Base-by-base conservation (phyloP, 306 rosid species). In the Casuarina glauca region DNA sequence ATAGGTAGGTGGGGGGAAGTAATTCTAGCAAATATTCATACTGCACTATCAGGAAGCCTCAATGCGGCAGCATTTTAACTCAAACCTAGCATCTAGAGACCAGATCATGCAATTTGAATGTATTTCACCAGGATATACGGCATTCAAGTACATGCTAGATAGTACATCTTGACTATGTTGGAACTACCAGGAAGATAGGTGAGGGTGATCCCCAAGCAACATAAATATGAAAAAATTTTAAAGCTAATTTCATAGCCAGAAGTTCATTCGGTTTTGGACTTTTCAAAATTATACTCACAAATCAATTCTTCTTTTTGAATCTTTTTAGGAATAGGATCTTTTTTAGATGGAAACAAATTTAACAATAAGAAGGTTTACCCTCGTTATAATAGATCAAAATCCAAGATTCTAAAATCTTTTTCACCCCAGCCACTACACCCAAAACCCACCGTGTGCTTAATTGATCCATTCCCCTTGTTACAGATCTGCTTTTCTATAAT, bases 401-500 rank as follows among this genome's bases (percentile, higher is more conserved):
- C 64, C 38, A 54, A 69, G 74, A 64, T 66, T 44, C 73, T 62
- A 54, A 26, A 16, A 61, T 9, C 41, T 50, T 73, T 74, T 64
- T 45, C 17, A 26, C 1, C 32, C 32, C 32, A 38, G 53, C 36
- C 69, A 62, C 44, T 5, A 19, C n/a, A 62, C 43, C 36, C n/a
- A 11, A 79, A 72, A 75, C 39, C 50, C 76, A 61, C 53, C 48
- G 54, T 53, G 57, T 39, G 80, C 64, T 50, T 36, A 35, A 62
- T 38, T 26, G 13, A 62, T 32, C 36, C 69, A 62, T 12, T 62
- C 16, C 69, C 44, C 69, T 13, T 38, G 42, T 9, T 62, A 4
- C 11, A 4, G n/a, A 35, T 35, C 43, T 32, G 12, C 69, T 16
- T 32, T 62, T 36, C n/a, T 13, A 32, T 9, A 36, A 43, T 35